Evolutionary conservation across 164 flowering plant genomes (phyloP).

Genomic region (Nymphaea thermarum): DNA sequence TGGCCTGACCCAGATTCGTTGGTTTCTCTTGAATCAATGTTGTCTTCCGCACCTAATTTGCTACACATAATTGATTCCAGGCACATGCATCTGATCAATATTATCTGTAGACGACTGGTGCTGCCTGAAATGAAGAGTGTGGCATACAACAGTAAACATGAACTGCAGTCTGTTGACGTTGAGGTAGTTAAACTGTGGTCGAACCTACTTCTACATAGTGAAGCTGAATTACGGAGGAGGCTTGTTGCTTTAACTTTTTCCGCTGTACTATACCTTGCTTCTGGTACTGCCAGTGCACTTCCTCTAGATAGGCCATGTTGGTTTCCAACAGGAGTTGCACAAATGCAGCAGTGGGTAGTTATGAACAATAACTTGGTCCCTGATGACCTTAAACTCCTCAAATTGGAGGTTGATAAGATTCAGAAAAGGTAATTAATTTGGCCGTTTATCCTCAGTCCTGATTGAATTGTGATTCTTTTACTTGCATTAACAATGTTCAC

Average conservation of each 20-base stretch:
- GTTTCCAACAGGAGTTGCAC: slow-evolving; percentile 59
- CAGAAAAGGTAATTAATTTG: slow-evolving; percentile 28
- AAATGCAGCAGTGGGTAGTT: slow-evolving; percentile 69
- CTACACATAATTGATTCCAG: slow-evolving; percentile 36
- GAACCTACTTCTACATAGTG: slow-evolving; percentile 34
- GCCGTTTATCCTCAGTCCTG: no score
- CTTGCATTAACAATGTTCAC: not conserved
- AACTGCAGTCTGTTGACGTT: slow-evolving; percentile 10
- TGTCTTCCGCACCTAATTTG: slow-evolving; percentile 15
- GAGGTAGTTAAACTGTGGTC: slow-evolving; percentile 35
- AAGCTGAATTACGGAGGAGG: slow-evolving; percentile 66
- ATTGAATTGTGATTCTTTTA: not conserved
- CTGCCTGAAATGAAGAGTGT: slow-evolving; percentile 35
- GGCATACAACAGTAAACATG: slow-evolving; percentile 12
- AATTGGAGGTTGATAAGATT: slow-evolving; percentile 26
- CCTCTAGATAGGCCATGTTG: slow-evolving; percentile 19
- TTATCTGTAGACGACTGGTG: slow-evolving; percentile 51
- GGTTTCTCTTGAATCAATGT: slow-evolving; percentile 18
- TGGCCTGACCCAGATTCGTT: slow-evolving; percentile 10
- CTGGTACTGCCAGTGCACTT: slow-evolving; percentile 14
- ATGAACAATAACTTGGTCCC: slow-evolving; percentile 17
- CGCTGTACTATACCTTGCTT: slow-evolving; percentile 15
- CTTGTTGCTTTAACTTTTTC: slow-evolving; percentile 50
- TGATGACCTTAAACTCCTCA: slow-evolving; percentile 31
- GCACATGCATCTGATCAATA: slow-evolving; percentile 58